Conservation (phyloP, 2,329 filamentous ascomycete genomes). For the Dothistroma pini region DNA sequence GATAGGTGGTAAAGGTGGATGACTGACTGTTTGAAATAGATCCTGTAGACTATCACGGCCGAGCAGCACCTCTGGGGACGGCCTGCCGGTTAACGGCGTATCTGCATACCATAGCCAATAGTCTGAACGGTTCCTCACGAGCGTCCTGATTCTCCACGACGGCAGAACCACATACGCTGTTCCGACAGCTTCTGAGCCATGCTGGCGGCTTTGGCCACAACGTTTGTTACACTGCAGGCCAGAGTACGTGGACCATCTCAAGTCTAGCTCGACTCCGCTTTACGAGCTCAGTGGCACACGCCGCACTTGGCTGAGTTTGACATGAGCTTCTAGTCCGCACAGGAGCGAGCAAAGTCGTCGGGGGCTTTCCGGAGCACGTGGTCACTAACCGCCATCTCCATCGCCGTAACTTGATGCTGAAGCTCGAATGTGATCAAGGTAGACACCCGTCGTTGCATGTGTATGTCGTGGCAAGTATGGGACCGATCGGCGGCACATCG, state of each 20-base stretch:
- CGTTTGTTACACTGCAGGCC: constrained; percentile 1
- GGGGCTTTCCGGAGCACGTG: too few species aligned
- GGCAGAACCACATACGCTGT: not conserved
- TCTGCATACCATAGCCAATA: not conserved
- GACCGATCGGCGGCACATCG: not conserved
- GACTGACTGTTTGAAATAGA: not conserved
- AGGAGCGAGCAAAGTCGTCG: not conserved
- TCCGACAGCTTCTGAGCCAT: not conserved
- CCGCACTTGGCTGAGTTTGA: not conserved
- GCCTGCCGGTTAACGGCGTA: not conserved
- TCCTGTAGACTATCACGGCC: not conserved
- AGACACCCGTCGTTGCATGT: not conserved
- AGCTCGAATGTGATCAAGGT: not conserved
- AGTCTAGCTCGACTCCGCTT: constrained; percentile 6
- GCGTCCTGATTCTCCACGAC: not conserved
- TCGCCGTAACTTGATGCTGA: not conserved
- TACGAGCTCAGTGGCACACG: not conserved
- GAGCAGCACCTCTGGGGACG: not conserved
- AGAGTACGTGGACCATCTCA: not conserved
- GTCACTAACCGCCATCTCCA: too few species aligned
- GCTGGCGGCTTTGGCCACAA: not conserved
- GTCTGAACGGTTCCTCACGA: not conserved
- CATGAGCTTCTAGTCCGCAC: not conserved
- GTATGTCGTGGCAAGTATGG: not conserved
- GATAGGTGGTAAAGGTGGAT: not conserved